Percentiles rank a stretch among this genome's conserved stretches.
Evolutionary conservation across 306 rosid genomes (phyloP).

Genomic region (Dryas drummondii): DNA sequence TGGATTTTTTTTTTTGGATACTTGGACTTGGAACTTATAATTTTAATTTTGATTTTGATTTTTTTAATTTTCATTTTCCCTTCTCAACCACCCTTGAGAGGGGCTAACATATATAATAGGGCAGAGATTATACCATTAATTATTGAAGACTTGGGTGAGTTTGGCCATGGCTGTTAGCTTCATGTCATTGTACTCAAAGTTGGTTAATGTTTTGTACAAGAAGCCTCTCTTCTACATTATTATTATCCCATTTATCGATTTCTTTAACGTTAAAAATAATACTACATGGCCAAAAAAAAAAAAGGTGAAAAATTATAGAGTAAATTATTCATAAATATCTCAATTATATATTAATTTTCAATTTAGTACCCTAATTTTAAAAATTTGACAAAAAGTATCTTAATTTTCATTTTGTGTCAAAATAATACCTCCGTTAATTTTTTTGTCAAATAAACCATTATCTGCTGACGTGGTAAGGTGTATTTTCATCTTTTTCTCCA

Average conservation of each 20-base stretch:
- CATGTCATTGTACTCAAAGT: slow-evolving; percentile 72
- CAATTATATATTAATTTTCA: too few relatives aligned
- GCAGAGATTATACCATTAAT: slow-evolving; percentile 84
- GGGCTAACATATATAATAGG: slow-evolving; percentile 41
- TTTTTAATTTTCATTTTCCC: background rate
- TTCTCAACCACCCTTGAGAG: background rate
- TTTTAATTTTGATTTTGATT: background rate
- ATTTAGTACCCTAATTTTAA: too few relatives aligned
- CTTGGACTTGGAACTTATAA: too few relatives aligned
- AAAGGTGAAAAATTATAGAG: too few relatives aligned
- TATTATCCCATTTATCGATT: slow-evolving; percentile 80
- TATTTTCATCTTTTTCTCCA: too few relatives aligned
- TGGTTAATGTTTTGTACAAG: slow-evolving; percentile 77
- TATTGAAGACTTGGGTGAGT: slow-evolving; percentile 90
- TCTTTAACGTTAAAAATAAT: slow-evolving; percentile 29
- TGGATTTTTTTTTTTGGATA: background rate
- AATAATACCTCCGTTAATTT: too few relatives aligned
- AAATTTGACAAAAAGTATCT: too few relatives aligned
- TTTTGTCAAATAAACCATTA: too few relatives aligned
- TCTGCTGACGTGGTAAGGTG: too few relatives aligned
- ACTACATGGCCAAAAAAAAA: too few relatives aligned
- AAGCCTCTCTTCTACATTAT: slow-evolving; percentile 86
- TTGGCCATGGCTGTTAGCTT: slow-evolving; percentile 96
- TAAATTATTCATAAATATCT: too few relatives aligned
- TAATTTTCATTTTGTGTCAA: too few relatives aligned